A percentile compares a stretch with the other conserved stretches of the same genome.
Evolutionary conservation across 176 grass and related monocot genomes (phyloP).

Genomic region (Avena insularis): DNA sequence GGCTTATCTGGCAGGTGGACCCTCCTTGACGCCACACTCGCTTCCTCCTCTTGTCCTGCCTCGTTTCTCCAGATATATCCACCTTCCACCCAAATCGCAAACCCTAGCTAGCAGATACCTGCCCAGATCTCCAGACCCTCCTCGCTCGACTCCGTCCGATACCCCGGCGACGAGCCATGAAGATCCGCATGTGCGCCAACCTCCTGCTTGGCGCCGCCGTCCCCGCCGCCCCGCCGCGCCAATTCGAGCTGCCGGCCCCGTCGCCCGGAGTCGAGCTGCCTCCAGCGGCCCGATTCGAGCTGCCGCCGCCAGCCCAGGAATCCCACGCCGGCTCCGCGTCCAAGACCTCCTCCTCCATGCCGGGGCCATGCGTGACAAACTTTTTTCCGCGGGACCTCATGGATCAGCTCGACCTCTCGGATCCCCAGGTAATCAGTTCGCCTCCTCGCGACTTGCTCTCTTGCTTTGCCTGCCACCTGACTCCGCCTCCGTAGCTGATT

Average conservation of each 20-base stretch:
- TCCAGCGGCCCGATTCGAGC: not conserved
- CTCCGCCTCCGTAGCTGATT: not conserved
- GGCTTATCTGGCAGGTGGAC: not conserved
- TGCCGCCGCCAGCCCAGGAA: not conserved
- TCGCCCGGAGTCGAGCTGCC: not conserved
- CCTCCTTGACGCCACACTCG: not conserved
- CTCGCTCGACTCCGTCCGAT: too few species aligned
- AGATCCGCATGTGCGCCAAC: slow-evolving; percentile 51
- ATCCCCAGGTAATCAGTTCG: slow-evolving; percentile 25
- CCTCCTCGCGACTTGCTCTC: not conserved
- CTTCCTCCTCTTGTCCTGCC: not conserved
- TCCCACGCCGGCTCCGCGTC: not conserved
- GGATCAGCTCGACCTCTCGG: slow-evolving; percentile 31
- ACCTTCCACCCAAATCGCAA: slow-evolving; percentile 29
- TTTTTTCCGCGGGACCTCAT: slow-evolving; percentile 45
- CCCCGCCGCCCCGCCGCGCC: not conserved
- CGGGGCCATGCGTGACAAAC: not conserved
- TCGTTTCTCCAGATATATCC: not conserved
- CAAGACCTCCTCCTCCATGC: not conserved
- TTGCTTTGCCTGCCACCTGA: not conserved
- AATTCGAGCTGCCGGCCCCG: not conserved
- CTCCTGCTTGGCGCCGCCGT: slow-evolving; percentile 39
- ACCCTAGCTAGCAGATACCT: slow-evolving; percentile 8
- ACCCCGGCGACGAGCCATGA: slow-evolving; percentile 15
- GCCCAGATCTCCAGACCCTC: slow-evolving; percentile 22